Percentiles rank a stretch among this genome's conserved stretches.
These are phyloP conservation scores for Fusarium sp. DNA, from an alignment of 2,329 filamentous ascomycete genomes.

Conservation along the genomic window DNA sequence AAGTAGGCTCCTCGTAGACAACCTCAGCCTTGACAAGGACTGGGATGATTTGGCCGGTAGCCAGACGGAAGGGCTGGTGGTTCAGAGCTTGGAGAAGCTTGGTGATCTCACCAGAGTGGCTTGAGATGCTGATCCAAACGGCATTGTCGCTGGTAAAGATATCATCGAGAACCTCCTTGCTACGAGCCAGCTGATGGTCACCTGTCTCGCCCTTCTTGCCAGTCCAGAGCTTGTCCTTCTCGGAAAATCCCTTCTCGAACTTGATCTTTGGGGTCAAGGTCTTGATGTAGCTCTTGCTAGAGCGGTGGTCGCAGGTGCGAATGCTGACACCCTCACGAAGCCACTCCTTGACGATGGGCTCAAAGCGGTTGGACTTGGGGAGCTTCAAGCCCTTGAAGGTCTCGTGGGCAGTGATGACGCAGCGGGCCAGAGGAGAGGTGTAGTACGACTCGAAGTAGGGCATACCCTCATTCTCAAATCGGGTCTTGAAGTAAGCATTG, in stretches of 20 bases:
- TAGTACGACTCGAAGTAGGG: constrained; percentile 74
- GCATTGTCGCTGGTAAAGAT: constrained; percentile 65
- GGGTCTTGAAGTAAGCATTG: constrained; percentile 68
- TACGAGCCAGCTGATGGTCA: constrained; percentile 62
- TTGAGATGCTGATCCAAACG: constrained; percentile 70
- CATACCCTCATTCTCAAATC: constrained; percentile 65
- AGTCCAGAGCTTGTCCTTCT: constrained; percentile 63
- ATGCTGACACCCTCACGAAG: constrained; percentile 75
- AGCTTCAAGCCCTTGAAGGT: constrained; percentile 69
- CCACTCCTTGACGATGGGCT: constrained; percentile 71
- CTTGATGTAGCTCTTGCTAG: constrained; percentile 65
- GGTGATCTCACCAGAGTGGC: constrained; percentile 69
- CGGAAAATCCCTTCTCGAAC: constrained; percentile 72
- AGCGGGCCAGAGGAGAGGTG: constrained; percentile 72
- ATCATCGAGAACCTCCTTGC: constrained; percentile 65
- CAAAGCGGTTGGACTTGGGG: constrained; percentile 63
- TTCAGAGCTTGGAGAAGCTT: constrained; percentile 66
- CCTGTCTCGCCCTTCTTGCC: constrained; percentile 56
- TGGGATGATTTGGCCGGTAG: constrained; percentile 76
- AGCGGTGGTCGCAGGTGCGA: constrained; percentile 76
- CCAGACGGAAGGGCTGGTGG: constrained; percentile 71
- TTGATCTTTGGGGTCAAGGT: constrained; percentile 62
- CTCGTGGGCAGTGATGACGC: constrained; percentile 70
- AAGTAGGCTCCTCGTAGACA: constrained; percentile 43
- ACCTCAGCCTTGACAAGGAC: constrained; percentile 72